phyloP scores from a whole-genome alignment of 2,329 filamentous ascomycete genomes.

The Hawksworthiomyces lignivorus region DNA sequence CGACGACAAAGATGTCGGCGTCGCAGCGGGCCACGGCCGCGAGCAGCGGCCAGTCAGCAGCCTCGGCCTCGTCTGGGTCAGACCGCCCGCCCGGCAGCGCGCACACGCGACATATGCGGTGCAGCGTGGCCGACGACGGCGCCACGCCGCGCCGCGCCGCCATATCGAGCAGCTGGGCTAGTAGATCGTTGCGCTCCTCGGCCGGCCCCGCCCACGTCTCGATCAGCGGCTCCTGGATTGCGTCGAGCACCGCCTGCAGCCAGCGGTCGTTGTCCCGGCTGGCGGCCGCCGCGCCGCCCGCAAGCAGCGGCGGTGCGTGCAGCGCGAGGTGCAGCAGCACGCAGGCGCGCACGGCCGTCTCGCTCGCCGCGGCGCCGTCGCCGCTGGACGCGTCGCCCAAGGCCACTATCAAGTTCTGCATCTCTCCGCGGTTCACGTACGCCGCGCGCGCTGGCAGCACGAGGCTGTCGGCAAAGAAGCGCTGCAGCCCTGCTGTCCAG shows the following conservation, averaged over 20 bases:
- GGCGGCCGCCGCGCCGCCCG: slow-evolving; percentile 25
- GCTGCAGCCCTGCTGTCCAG: slow-evolving; percentile 41
- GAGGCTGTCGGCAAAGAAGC: slow-evolving; percentile 42
- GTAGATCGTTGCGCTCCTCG: slow-evolving; percentile 8
- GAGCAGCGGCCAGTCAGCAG: slow-evolving; percentile 36
- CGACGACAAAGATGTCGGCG: slow-evolving; percentile 36
- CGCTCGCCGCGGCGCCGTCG: neutral
- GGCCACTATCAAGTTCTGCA: neutral
- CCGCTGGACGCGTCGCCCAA: neutral
- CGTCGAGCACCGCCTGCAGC: slow-evolving; percentile 30
- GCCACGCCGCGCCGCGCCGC: slow-evolving; percentile 22
- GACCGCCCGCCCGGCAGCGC: slow-evolving; percentile 23
- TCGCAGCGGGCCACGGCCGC: slow-evolving; percentile 36
- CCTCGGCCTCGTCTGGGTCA: neutral
- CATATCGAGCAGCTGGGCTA: slow-evolving; percentile 25
- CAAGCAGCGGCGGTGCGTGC: slow-evolving; percentile 20
- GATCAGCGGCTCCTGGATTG: slow-evolving; percentile 22
- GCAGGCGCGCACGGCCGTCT: slow-evolving; percentile 27
- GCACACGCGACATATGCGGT: slow-evolving; percentile 34
- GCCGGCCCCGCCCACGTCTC: neutral
- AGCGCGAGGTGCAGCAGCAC: slow-evolving; percentile 38
- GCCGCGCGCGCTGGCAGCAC: slow-evolving; percentile 42
- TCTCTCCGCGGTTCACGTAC: slow-evolving; percentile 35
- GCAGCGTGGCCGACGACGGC: slow-evolving; percentile 34
- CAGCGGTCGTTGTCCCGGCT: slow-evolving; percentile 30